phyloP scores from a whole-genome alignment of 2,329 filamentous ascomycete genomes.

The Corniculantispora saksenae region DNA sequence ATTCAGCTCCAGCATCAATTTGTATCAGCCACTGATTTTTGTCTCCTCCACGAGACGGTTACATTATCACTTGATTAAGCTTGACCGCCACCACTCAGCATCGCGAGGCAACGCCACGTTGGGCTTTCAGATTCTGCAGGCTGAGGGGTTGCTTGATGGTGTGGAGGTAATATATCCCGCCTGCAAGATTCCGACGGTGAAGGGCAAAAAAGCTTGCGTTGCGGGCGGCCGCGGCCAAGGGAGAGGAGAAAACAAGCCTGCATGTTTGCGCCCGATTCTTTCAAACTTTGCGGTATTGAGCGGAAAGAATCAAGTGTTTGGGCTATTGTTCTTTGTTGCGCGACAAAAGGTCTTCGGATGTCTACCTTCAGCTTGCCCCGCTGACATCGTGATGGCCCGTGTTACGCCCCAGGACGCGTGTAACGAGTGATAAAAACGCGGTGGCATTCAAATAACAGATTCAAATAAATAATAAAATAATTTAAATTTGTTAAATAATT shows the following conservation, averaged over 20 bases:
- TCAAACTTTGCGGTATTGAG: neutral
- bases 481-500: neutral
- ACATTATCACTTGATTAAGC: neutral
- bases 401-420: neutral
- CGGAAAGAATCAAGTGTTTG: neutral
- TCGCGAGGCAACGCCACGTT: neutral
- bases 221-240: neutral
- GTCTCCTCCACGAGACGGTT: neutral
- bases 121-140: neutral
- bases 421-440: neutral
- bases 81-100: neutral
- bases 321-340: neutral
- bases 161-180: neutral
- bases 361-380: constrained; percentile 1
- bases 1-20: too few species aligned
- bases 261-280: neutral
- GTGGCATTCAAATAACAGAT: neutral
- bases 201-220: neutral
- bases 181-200: constrained; percentile 3
- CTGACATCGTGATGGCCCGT: neutral
- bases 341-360: constrained; percentile 1
- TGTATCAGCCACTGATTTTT: too few species aligned
- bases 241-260: neutral
- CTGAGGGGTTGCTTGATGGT: neutral
- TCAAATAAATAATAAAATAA: neutral